phyloP scores from a whole-genome alignment of 805 yeast genomes.

The Kodamaea fukazawae region DNA sequence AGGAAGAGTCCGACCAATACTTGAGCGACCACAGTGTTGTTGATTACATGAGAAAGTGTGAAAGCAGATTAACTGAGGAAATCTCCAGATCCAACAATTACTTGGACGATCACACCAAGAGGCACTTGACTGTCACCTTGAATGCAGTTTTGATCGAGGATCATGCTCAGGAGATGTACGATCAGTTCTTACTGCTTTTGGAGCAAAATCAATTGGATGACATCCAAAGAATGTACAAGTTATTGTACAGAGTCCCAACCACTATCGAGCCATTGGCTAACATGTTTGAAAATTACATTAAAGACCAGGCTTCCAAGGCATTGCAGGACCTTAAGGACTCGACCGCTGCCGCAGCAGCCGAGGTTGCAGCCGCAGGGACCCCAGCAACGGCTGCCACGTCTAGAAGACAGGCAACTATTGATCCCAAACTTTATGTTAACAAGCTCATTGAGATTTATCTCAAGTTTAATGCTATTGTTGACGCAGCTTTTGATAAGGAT shows the following conservation, averaged over 20 bases:
- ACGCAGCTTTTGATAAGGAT: conserved; percentile 65
- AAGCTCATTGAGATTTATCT: conserved; percentile 68
- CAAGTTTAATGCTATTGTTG: conserved; percentile 64
- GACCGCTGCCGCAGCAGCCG: conserved; percentile 22
- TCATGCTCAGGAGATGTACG: conserved; percentile 73
- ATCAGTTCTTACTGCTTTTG: conserved; percentile 71
- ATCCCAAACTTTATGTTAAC: conserved; percentile 78
- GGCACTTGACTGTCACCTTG: conserved; percentile 70
- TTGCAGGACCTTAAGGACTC: conserved; percentile 51
- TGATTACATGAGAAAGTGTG: conserved; percentile 86
- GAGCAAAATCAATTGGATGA: conserved; percentile 71
- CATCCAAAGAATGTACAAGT: conserved; percentile 70
- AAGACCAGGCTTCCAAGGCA: conserved; percentile 45
- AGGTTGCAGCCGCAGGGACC: conserved; percentile 13
- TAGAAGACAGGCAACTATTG: conserved; percentile 28
- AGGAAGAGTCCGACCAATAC: conserved; percentile 63
- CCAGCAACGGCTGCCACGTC: conserved; percentile 13
- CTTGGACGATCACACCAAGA: conserved; percentile 82
- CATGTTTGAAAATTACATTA: conserved; percentile 70
- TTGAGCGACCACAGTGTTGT: conserved; percentile 76
- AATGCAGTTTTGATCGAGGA: conserved; percentile 73
- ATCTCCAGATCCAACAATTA: conserved; percentile 71
- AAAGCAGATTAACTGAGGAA: conserved; percentile 79
- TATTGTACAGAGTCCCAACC: conserved; percentile 74
- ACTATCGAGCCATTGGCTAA: conserved; percentile 77